Base-by-base conservation (phyloP, 305 asterid genomes). In the Fraxinus baroniana region DNA sequence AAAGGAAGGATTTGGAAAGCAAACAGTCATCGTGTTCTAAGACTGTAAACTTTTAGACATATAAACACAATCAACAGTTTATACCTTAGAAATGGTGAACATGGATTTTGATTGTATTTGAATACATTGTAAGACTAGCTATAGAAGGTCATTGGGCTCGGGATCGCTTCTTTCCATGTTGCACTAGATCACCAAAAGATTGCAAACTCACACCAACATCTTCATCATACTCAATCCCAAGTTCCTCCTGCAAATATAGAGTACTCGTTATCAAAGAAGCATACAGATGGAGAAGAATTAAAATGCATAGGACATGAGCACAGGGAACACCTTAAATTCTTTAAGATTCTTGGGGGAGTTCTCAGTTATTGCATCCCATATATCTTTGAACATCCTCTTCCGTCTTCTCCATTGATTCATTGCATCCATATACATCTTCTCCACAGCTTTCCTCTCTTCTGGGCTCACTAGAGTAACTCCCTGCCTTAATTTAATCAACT, bases 281-380 rank as follows among this genome's bases (percentile, higher is more conserved):
- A 57, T 22, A n/a, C 35, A 0, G 75, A 36, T 32, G 35, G 30
- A 68, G 79, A 66, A 76, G 62, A 30, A 33, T 26, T n/a, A 15
- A 33, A 76, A 72, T 57, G 35, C 1, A 30, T 36, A 82, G 4
- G 18, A n/a, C 64, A 3, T 0, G 41, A 79, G 46, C 24, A 2
- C 9, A 70, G 35, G 60, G 39, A 70, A 30, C 84, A 94, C 98
- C 97, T 95, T 94, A 41, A 95, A 94, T 85, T 94, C 97, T 78
- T 94, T 92, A 17, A 84, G 89, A 83, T 92, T 91, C 88, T 95
- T 95, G 17, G 99, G 97, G 20, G 98, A 95, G 85, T 93, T 95
- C 86, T 94, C 98, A 5, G 98, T 96, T 66, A 96, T 93, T 80
- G 97, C 94, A 84, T 92, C 95, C 99, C 99, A 96, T 30, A 94